A percentile compares a stretch with the other conserved stretches of the same genome.
Conservation (phyloP, 2,329 filamentous ascomycete genomes). For the Parafenestella ontariensis region DNA sequence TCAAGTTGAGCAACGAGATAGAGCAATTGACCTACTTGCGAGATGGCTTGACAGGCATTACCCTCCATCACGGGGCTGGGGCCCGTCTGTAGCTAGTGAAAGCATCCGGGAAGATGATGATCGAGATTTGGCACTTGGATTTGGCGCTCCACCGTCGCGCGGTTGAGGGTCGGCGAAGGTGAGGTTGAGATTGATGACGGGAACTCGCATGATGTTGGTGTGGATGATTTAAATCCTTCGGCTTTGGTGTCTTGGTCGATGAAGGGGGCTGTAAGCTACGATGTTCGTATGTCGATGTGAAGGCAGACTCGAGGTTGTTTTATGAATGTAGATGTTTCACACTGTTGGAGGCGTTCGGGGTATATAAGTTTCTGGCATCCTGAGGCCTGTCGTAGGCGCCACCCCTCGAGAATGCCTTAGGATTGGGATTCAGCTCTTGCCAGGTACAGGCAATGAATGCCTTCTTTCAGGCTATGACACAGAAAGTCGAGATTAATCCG, state of each 20-base stretch:
- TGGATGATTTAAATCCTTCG: conserved; percentile 10
- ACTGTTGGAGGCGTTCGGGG: conserved; percentile 6
- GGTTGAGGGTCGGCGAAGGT: conserved; percentile 32
- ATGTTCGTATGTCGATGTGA: conserved; percentile 11
- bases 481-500: conserved; percentile 22
- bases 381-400: conserved; percentile 38
- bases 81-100: conserved; percentile 20
- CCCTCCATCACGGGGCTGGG: conserved; percentile 41
- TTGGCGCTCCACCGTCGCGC: conserved; percentile 43
- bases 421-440: conserved; percentile 19
- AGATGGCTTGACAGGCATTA: conserved; percentile 19
- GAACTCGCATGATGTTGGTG: conserved; percentile 25
- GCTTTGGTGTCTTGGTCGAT: conserved; percentile 10
- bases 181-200: conserved; percentile 13
- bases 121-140: conserved; percentile 25
- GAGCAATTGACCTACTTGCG: conserved; percentile 12
- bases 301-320: conserved; percentile 16
- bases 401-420: conserved; percentile 27
- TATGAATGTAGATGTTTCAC: conserved; percentile 16
- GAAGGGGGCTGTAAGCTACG: conserved; percentile 11
- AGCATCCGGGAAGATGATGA: conserved; percentile 25
- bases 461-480: conserved; percentile 43
- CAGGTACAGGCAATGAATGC: conserved; percentile 38
- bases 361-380: conserved; percentile 26
- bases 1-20: background rate